A percentile compares a stretch with the other conserved stretches of the same genome.
Evolutionary conservation across 1,284 basidiomycete genomes (phyloP).

Genomic region (Moniliella sp.): DNA sequence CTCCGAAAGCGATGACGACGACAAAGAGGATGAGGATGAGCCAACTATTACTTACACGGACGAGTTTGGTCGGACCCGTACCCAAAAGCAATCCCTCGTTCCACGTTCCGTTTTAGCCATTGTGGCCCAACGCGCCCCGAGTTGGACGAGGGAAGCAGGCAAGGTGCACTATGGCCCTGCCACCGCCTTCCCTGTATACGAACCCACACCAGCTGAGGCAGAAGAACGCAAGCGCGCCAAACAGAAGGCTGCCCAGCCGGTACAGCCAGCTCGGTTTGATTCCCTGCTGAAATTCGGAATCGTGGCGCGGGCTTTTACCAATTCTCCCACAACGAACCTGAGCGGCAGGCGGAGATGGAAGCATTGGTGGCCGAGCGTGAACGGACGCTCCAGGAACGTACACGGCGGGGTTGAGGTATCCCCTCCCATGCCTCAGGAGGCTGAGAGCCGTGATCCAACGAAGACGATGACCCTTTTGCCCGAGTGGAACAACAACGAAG

Average conservation of each 20-base stretch:
- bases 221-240: background rate
- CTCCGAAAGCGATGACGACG: slow-evolving; percentile 40
- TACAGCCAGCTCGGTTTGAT: slow-evolving; percentile 58
- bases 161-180: slow-evolving; percentile 11
- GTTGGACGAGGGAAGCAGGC: background rate
- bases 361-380: slow-evolving; percentile 37
- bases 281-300: slow-evolving; percentile 57
- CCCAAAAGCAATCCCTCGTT: slow-evolving; percentile 49
- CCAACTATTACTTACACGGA: slow-evolving; percentile 63
- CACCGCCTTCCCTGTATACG: slow-evolving; percentile 58
- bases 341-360: slow-evolving; percentile 54
- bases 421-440: too few relatives aligned
- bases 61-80: slow-evolving; percentile 57
- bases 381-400: slow-evolving; percentile 1
- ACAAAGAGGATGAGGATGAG: slow-evolving; percentile 38
- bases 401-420: too few relatives aligned
- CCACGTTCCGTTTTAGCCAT: slow-evolving; percentile 44
- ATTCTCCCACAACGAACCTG: slow-evolving; percentile 60
- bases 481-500: too few relatives aligned
- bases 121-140: background rate
- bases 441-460: too few relatives aligned
- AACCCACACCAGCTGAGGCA: slow-evolving; percentile 36
- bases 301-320: slow-evolving; percentile 72
- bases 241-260: background rate
- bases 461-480: too few relatives aligned